A percentile compares a stretch with the other conserved stretches of the same genome.
Conservation (phyloP, 1,139 yeast genomes). For the Entelexis sorbosivorans region DNA sequence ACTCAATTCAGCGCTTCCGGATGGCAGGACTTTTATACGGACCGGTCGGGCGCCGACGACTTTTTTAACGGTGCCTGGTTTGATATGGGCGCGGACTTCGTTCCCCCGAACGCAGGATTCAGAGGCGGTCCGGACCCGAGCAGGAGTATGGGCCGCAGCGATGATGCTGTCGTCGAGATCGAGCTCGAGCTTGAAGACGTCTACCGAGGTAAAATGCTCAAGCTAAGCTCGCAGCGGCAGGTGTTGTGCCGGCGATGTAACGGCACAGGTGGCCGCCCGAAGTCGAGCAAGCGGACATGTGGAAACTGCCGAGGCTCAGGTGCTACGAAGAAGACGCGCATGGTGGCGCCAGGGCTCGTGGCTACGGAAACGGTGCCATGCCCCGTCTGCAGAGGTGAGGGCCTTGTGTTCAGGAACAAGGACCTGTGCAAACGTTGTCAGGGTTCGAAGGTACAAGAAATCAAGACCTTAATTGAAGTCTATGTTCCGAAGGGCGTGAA, state of each 20-base stretch:
- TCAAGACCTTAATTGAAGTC: slow-evolving; percentile 66
- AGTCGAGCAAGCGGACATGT: slow-evolving; percentile 51
- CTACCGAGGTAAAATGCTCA: slow-evolving; percentile 69
- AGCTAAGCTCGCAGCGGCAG: slow-evolving; percentile 63
- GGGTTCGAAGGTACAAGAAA: slow-evolving; percentile 54
- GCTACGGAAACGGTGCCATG: slow-evolving; percentile 57
- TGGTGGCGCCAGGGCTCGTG: slow-evolving; percentile 69
- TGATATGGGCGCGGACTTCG: slow-evolving; percentile 5
- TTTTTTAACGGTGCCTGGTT: not conserved
- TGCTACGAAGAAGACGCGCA: slow-evolving; percentile 43
- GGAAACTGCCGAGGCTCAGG: slow-evolving; percentile 68
- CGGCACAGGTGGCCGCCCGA: slow-evolving; percentile 61
- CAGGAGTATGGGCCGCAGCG: slow-evolving; percentile 35
- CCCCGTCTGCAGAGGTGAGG: slow-evolving; percentile 60
- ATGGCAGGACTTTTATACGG: slow-evolving; percentile 20
- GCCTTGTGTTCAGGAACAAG: slow-evolving; percentile 48
- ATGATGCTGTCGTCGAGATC: slow-evolving; percentile 55
- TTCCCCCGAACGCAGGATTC: not conserved
- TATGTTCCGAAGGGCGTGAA: slow-evolving; percentile 63
- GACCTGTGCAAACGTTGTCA: slow-evolving; percentile 70
- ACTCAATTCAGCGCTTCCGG: slow-evolving; percentile 13
- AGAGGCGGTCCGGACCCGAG: not conserved
- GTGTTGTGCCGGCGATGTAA: slow-evolving; percentile 58
- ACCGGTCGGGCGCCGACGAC: slow-evolving; percentile 5
- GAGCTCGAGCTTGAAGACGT: slow-evolving; percentile 63